Percentiles rank a stretch among this genome's conserved stretches.
Evolutionary conservation across 2,329 filamentous ascomycete genomes (phyloP).

Genomic region (Lecanicillium sp.): DNA sequence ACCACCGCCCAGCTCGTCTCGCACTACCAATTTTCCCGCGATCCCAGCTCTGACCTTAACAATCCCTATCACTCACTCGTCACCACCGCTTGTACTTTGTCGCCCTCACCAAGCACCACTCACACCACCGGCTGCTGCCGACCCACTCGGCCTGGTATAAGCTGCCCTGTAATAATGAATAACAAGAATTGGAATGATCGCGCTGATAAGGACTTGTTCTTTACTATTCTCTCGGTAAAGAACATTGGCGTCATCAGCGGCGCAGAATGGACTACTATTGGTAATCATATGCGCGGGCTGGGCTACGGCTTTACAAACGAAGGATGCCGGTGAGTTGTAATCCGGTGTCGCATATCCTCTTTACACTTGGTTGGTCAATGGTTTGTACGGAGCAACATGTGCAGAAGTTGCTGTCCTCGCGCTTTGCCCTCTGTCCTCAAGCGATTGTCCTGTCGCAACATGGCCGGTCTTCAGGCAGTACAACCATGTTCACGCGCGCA

Average conservation of each 20-base stretch:
- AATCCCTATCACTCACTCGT: slow-evolving; percentile 19
- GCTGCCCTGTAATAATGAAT: slow-evolving; percentile 27
- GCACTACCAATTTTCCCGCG: slow-evolving; percentile 34
- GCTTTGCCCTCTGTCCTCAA: background rate
- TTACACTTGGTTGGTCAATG: background rate
- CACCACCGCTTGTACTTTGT: slow-evolving; percentile 2
- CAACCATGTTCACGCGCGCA: too few species aligned
- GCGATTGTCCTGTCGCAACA: too few species aligned
- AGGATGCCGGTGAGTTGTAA: slow-evolving; percentile 45
- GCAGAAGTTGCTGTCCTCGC: too few species aligned
- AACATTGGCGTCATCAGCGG: slow-evolving; percentile 56
- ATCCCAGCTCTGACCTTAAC: slow-evolving; percentile 27
- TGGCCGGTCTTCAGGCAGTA: too few species aligned
- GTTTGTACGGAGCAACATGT: background rate
- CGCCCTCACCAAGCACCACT: slow-evolving; percentile 5
- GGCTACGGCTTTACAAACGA: slow-evolving; percentile 58
- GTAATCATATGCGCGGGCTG: slow-evolving; percentile 49
- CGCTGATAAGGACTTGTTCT: slow-evolving; percentile 55
- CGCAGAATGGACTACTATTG: slow-evolving; percentile 53
- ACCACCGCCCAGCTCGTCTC: slow-evolving; percentile 13
- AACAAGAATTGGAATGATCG: slow-evolving; percentile 55
- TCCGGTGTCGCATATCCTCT: background rate
- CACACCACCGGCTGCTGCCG: background rate
- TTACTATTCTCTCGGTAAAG: slow-evolving; percentile 53
- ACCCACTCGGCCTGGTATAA: slow-evolving; percentile 5